Conservation (phyloP, 1,284 basidiomycete genomes). For the Trametes hirsuta region DNA sequence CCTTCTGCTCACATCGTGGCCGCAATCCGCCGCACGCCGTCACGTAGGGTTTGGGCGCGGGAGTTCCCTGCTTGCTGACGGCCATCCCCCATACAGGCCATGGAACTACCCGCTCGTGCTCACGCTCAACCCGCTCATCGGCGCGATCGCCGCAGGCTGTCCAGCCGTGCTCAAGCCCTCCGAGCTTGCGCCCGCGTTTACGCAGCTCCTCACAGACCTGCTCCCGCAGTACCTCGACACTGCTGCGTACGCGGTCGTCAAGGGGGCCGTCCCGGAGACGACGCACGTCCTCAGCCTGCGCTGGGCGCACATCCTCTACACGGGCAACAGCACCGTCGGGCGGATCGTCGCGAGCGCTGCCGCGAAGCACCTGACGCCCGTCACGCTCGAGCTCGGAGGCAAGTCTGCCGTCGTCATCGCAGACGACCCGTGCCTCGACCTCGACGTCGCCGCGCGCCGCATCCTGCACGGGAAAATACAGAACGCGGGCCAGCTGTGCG, state of each 20-base stretch:
- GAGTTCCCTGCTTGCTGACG: conserved; percentile 6
- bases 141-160: conserved; percentile 67
- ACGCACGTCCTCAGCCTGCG: conserved; percentile 53
- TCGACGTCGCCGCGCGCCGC: conserved; percentile 47
- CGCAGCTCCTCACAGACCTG: conserved; percentile 57
- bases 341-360: conserved; percentile 65
- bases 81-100: conserved; percentile 35
- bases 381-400: conserved; percentile 69
- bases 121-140: conserved; percentile 53
- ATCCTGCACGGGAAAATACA: conserved; percentile 62
- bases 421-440: conserved; percentile 37
- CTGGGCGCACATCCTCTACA: conserved; percentile 65
- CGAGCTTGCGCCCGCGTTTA: conserved; percentile 55
- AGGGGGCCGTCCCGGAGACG: conserved; percentile 59
- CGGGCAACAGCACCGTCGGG: conserved; percentile 56
- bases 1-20: too few species aligned
- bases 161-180: conserved; percentile 64
- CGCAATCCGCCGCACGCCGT: too few species aligned
- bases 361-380: conserved; percentile 64
- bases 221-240: conserved; percentile 68
- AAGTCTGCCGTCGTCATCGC: conserved; percentile 67
- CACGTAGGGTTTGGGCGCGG: too few species aligned
- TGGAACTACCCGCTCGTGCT: conserved; percentile 63
- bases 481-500: conserved; percentile 62
- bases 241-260: conserved; percentile 50